phyloP scores from a whole-genome alignment of 2,329 filamentous ascomycete species.

The Amylocarpus encephaloides region DNA sequence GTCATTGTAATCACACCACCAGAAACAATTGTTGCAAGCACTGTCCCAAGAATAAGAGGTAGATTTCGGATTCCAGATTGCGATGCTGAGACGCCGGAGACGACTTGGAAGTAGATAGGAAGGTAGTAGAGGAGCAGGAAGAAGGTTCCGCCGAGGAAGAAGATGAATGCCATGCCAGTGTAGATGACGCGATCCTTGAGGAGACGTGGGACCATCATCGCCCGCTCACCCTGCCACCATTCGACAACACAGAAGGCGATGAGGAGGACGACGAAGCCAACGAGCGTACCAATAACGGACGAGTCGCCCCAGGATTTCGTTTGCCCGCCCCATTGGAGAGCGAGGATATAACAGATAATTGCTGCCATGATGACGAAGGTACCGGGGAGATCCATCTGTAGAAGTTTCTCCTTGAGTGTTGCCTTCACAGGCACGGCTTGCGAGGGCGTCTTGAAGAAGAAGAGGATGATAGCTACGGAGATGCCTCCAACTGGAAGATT shows the following conservation, averaged over 20 bases:
- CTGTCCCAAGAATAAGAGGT: slow-evolving; percentile 31
- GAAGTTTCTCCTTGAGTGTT: slow-evolving; percentile 38
- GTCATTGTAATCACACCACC: slow-evolving; percentile 30
- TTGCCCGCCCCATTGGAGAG: slow-evolving; percentile 43
- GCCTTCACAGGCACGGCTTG: slow-evolving; percentile 35
- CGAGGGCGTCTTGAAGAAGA: slow-evolving; percentile 39
- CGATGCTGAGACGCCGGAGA: slow-evolving; percentile 31
- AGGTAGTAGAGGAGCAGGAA: slow-evolving; percentile 43
- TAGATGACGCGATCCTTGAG: slow-evolving; percentile 39
- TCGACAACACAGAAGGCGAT: slow-evolving; percentile 34
- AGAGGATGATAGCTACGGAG: slow-evolving; percentile 34
- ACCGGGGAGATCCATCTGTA: slow-evolving; percentile 44
- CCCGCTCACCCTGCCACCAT: slow-evolving; percentile 39
- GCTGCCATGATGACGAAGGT: slow-evolving; percentile 40
- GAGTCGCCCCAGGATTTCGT: slow-evolving; percentile 38
- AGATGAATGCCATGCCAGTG: slow-evolving; percentile 36
- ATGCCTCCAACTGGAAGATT: slow-evolving; percentile 39
- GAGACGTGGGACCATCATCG: slow-evolving; percentile 44
- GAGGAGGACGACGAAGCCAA: slow-evolving; percentile 33
- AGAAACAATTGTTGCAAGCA: slow-evolving; percentile 31
- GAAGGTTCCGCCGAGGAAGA: slow-evolving; percentile 39
- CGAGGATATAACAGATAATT: slow-evolving; percentile 40
- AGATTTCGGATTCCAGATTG: slow-evolving; percentile 35
- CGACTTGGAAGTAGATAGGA: slow-evolving; percentile 46
- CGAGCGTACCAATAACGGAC: slow-evolving; percentile 38